These are phyloP conservation scores for Bonia amplexicaulis DNA, from an alignment of 176 grass and related monocot species.

Conservation along the genomic window DNA sequence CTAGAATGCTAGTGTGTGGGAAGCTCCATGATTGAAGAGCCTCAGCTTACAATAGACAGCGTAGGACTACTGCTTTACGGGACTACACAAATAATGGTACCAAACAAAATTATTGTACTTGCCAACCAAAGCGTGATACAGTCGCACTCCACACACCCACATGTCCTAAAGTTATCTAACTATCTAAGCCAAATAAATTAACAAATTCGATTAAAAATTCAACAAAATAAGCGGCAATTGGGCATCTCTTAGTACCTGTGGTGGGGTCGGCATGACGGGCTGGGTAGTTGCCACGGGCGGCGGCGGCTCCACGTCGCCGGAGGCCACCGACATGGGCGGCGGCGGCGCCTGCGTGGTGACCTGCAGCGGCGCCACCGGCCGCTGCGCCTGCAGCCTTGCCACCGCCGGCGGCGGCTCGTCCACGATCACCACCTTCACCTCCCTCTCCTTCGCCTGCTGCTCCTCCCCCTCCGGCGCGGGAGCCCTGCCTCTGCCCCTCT, in stretches of 20 bases:
- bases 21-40: no score
- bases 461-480: constrained; percentile 3
- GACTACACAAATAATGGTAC: not conserved
- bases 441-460: not conserved
- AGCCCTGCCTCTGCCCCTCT: not conserved
- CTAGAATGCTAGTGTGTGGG: not conserved
- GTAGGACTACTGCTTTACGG: not conserved
- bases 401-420: constrained; percentile 23
- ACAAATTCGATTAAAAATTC: constrained; percentile 12
- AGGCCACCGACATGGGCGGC: constrained; percentile 36
- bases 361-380: constrained; percentile 60
- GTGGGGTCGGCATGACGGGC: constrained; percentile 29
- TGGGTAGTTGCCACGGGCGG: constrained; percentile 37
- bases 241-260: constrained; percentile 41
- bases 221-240: not conserved
- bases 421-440: constrained; percentile 37
- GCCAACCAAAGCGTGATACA: constrained; percentile 23
- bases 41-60: no score
- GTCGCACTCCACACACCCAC: constrained; percentile 23
- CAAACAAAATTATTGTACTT: constrained; percentile 42
- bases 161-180: constrained; percentile 27
- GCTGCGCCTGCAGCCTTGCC: constrained; percentile 67
- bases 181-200: constrained; percentile 3
- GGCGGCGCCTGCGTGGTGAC: constrained; percentile 58
- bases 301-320: constrained; percentile 31